phyloP scores from a whole-genome alignment of 805 yeast species.

The Teunomyces atbi region DNA sequence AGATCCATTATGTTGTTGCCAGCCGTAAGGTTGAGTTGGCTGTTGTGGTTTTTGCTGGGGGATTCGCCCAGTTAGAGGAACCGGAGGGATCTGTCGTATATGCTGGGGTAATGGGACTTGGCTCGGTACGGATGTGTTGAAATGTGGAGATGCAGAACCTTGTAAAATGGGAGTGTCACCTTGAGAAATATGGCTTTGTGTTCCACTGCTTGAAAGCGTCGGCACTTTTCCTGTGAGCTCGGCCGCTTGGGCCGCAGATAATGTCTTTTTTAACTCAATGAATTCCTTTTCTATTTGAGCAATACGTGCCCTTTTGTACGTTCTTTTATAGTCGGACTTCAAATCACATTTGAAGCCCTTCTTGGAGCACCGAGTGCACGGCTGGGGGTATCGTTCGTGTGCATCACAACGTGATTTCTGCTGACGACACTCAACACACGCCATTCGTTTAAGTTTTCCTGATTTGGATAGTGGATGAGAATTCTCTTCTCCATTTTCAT shows the following conservation, averaged over 20 bases:
- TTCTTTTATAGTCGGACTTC: slow-evolving; percentile 80
- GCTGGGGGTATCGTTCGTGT: slow-evolving; percentile 64
- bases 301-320: slow-evolving; percentile 80
- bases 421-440: slow-evolving; percentile 95
- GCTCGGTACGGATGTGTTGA: not conserved
- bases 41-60: not conserved
- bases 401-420: slow-evolving; percentile 94
- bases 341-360: slow-evolving; percentile 69
- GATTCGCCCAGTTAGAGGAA: not conserved
- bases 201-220: slow-evolving; percentile 5
- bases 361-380: slow-evolving; percentile 80
- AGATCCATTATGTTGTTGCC: not conserved
- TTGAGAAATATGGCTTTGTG: not conserved
- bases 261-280: slow-evolving; percentile 59
- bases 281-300: slow-evolving; percentile 84
- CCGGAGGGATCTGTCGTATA: not conserved
- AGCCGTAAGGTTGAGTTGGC: not conserved
- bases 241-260: slow-evolving; percentile 35
- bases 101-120: not conserved
- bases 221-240: slow-evolving; percentile 30
- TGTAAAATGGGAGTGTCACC: not conserved
- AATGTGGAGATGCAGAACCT: not conserved
- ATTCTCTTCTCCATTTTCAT: not conserved
- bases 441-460: slow-evolving; percentile 55
- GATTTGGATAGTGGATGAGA: slow-evolving; percentile 8